Conservation (phyloP, 768 basidiomycete genomes). For the Hygrophoropsis aurantiaca region DNA sequence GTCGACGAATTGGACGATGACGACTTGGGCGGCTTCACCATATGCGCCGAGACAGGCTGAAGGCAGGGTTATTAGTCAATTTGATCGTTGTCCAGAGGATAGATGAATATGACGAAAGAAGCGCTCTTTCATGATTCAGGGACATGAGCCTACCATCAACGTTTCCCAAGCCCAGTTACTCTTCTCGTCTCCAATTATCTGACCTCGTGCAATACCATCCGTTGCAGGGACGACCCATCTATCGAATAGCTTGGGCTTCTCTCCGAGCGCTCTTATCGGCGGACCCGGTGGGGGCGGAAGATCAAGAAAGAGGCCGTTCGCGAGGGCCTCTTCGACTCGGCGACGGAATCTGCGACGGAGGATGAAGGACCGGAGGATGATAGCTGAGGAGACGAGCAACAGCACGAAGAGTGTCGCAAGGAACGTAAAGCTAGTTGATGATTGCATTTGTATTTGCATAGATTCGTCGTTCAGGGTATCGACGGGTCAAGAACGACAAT, state of each 20-base stretch:
- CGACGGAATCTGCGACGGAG: conserved; percentile 58
- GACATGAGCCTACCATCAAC: conserved; percentile 47
- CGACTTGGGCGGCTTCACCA: conserved; percentile 28
- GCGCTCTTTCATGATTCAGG: too few relatives aligned
- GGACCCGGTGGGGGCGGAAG: conserved; percentile 32
- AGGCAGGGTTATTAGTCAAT: conserved; percentile 4
- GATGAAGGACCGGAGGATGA: conserved; percentile 63
- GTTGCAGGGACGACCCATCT: conserved; percentile 38
- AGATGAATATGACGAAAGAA: too few relatives aligned
- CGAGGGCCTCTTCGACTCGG: conserved; percentile 52
- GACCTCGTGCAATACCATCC: too few relatives aligned
- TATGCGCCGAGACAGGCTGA: conserved; percentile 28
- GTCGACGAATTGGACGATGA: background rate
- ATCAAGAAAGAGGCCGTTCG: conserved; percentile 42
- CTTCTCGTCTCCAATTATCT: too few relatives aligned
- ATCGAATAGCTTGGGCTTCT: conserved; percentile 53
- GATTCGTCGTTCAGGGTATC: background rate
- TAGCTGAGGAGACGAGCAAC: conserved; percentile 60
- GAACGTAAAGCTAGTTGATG: conserved; percentile 58
- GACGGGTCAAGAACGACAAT: background rate
- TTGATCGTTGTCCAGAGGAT: too few relatives aligned
- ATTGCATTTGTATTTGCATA: background rate
- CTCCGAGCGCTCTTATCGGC: conserved; percentile 41
- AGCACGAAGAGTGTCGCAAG: conserved; percentile 71
- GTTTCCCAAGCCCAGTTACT: conserved; percentile 43